Base-by-base conservation (phyloP, 2,329 filamentous ascomycete genomes). In the Aureobasidium sp. region DNA sequence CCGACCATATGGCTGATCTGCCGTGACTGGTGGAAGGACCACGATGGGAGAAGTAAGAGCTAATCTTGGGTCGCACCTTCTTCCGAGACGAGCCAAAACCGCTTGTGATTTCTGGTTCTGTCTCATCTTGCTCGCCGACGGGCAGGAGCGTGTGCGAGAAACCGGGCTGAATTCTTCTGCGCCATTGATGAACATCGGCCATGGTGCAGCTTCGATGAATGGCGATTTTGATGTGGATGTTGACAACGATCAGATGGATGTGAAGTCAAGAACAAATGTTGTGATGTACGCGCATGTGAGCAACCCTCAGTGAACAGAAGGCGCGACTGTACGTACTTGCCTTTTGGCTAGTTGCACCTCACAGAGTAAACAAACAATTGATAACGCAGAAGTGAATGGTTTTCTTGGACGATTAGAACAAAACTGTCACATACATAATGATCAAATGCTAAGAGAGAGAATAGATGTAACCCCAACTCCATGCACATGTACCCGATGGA, bases 401-500 rank as follows among this genome's bases (percentile, higher is more conserved):
- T 3, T 48, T 39, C 47, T 29, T 48, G 22, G 8, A 25, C 22
- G 22, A 25, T 31, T 3, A 27, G 1, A 8, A 51, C 20, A 42
- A 20, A 34, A 47, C 36, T 52, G 48, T 53, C 44, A 52, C 45
- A 34, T 44, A 61, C 39, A 49, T 61, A 44, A 49, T 31, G 8
- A 36, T 12, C 8, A 31, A 14, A 42, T 25, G 29, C 47, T 22
- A 31, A 42, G 8, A 53, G 7, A 47, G n/a, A 42, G 41, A 63
- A 15, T 25, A 52, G 52, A 79, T 85, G 81, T 85, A 75, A 77
- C 80, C 82, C 77, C 75, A 77, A 81, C 82, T 85, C 80, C 84
- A 87, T 86, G 82, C 84, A 86, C 82, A 78, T 74, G 76, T 77
- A 75, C 78, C 80, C 75, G 76, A 82, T 74, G 69, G 76, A 74